Conservation (phyloP, 2,329 filamentous ascomycete genomes). For the Arthrinium puccinioides region DNA sequence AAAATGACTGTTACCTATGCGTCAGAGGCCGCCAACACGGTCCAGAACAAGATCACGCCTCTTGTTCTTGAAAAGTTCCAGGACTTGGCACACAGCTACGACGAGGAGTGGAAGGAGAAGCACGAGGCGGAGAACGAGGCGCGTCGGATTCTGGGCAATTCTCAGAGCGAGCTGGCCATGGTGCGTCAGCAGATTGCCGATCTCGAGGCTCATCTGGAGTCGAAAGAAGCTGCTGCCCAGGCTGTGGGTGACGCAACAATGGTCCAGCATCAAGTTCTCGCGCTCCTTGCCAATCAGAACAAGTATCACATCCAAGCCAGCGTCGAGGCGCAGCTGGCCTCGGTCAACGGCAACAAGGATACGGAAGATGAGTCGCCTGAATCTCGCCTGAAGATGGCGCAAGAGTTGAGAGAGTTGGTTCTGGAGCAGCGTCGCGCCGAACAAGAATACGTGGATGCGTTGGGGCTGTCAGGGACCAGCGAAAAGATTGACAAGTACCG, state of each 20-base stretch:
- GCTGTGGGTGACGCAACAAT: slow-evolving; percentile 43
- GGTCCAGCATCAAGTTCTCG: slow-evolving; percentile 40
- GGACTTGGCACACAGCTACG: slow-evolving; percentile 62
- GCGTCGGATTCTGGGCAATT: slow-evolving; percentile 56
- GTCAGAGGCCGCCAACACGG: slow-evolving; percentile 60
- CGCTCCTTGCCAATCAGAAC: slow-evolving; percentile 44
- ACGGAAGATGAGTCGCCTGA: slow-evolving; percentile 38
- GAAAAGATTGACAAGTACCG: slow-evolving; percentile 70
- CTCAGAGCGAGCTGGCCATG: slow-evolving; percentile 58
- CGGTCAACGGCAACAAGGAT: slow-evolving; percentile 42
- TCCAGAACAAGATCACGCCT: slow-evolving; percentile 62
- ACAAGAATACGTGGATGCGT: slow-evolving; percentile 59
- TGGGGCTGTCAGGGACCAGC: slow-evolving; percentile 62
- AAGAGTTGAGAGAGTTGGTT: slow-evolving; percentile 49
- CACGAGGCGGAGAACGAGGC: slow-evolving; percentile 63
- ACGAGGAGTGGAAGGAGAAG: slow-evolving; percentile 69
- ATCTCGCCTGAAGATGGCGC: slow-evolving; percentile 50
- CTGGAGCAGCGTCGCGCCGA: slow-evolving; percentile 56
- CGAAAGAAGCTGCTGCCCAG: slow-evolving; percentile 45
- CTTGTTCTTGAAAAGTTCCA: slow-evolving; percentile 66
- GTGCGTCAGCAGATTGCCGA: slow-evolving; percentile 53
- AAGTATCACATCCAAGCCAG: slow-evolving; percentile 43
- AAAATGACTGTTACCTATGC: slow-evolving; percentile 38
- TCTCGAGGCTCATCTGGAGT: slow-evolving; percentile 46
- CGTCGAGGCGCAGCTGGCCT: slow-evolving; percentile 42